phyloP scores from a whole-genome alignment of 1,139 yeast genomes.

The Nakaseomyces kungkrabaensis region DNA sequence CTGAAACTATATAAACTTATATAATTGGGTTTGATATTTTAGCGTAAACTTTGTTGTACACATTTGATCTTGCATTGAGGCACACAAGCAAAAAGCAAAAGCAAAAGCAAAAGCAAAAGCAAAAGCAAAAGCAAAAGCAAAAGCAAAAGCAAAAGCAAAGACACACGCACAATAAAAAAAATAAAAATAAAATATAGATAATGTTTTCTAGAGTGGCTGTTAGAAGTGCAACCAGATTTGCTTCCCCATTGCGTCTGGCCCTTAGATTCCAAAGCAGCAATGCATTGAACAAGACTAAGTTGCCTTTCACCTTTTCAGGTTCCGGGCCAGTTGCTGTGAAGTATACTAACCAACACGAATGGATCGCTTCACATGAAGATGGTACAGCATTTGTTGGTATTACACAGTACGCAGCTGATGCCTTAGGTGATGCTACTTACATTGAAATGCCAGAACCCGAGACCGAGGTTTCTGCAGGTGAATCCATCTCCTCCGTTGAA shows the following conservation, averaged over 20 bases:
- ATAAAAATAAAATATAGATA: background rate
- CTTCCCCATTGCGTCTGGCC: conserved; percentile 1
- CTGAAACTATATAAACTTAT: too few relatives aligned
- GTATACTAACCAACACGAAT: conserved; percentile 89
- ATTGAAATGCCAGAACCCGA: conserved; percentile 84
- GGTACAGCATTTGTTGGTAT: conserved; percentile 82
- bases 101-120: too few relatives aligned
- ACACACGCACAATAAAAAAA: too few relatives aligned
- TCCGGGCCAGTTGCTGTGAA: conserved; percentile 36
- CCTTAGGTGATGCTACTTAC: conserved; percentile 95
- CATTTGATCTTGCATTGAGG: too few relatives aligned
- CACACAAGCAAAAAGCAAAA: too few relatives aligned
- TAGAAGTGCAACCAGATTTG: background rate
- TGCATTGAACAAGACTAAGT: conserved; percentile 23
- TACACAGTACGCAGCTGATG: conserved; percentile 91
- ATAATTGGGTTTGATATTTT: too few relatives aligned
- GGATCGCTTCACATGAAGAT: conserved; percentile 82
- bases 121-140: too few relatives aligned
- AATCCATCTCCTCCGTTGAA: conserved; percentile 85
- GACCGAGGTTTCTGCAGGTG: conserved; percentile 58
- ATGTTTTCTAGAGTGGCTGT: conserved; percentile 2
- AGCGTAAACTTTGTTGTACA: too few relatives aligned
- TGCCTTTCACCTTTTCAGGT: conserved; percentile 26
- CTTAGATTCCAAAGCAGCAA: conserved; percentile 12
- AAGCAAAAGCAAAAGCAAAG: too few relatives aligned